Conservation (phyloP, 2,329 filamentous ascomycete species). For the Cylindrodendrum hubeiense region DNA sequence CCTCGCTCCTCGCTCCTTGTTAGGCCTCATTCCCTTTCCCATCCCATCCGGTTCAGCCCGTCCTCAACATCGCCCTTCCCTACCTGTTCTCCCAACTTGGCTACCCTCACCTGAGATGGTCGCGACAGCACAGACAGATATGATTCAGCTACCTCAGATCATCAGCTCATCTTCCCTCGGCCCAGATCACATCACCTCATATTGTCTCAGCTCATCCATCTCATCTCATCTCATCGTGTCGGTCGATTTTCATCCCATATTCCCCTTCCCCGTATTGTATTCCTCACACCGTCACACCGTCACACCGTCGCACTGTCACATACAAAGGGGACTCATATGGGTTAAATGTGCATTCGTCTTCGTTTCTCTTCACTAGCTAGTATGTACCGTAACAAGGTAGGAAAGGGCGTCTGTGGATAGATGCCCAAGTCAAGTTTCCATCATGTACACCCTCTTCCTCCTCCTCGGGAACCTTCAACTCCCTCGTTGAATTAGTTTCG, state of each 20-base stretch:
- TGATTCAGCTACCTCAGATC: constrained; percentile 12
- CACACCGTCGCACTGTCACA: neutral
- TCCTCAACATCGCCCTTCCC: neutral
- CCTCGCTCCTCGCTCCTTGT: neutral
- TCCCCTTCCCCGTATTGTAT: no score
- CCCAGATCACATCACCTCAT: constrained; percentile 15
- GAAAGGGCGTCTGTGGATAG: constrained; percentile 18
- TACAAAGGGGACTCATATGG: neutral
- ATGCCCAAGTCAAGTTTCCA: constrained; percentile 18
- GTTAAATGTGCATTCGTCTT: constrained; percentile 8
- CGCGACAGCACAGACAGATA: constrained; percentile 3
- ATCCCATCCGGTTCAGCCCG: neutral
- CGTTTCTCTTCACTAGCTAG: constrained; percentile 17
- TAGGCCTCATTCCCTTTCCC: constrained; percentile 9
- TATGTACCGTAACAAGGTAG: constrained; percentile 27
- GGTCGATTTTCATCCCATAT: neutral
- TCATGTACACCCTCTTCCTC: constrained; percentile 22
- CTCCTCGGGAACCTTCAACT: constrained; percentile 36
- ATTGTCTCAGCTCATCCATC: neutral
- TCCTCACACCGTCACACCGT: neutral
- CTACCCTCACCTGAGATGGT: neutral
- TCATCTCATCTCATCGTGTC: neutral
- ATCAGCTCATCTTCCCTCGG: constrained; percentile 2
- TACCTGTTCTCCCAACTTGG: neutral
- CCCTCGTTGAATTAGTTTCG: constrained; percentile 37